phyloP scores from a whole-genome alignment of 441 rosid species.

The Pelargonium citronellum region DNA sequence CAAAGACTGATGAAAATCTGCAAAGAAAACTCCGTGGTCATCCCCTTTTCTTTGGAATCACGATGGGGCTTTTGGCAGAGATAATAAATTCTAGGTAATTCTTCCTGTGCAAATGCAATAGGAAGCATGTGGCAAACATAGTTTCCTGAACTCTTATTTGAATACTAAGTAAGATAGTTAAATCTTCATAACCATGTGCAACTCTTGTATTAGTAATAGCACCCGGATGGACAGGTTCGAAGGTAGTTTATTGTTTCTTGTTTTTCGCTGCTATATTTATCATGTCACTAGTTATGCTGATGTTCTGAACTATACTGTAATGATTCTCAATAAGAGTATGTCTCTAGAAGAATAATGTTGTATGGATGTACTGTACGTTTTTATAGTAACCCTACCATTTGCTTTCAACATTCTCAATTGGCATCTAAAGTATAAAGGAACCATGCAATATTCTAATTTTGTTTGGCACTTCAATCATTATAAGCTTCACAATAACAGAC shows the following conservation, averaged over 20 bases:
- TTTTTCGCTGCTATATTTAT: not conserved
- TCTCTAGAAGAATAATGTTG: not conserved
- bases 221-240: too few species aligned
- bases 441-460: not conserved
- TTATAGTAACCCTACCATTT: too few species aligned
- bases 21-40: constrained; percentile 66
- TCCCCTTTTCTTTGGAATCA: constrained; percentile 86
- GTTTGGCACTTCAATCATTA: not conserved
- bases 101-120: constrained; percentile 18
- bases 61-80: constrained; percentile 96
- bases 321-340: not conserved
- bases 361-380: not conserved
- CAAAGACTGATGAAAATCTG: constrained; percentile 29
- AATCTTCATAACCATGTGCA: not conserved
- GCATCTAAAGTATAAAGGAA: not conserved
- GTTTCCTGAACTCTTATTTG: not conserved
- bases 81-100: constrained; percentile 91
- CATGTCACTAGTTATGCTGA: not conserved
- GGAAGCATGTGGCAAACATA: constrained; percentile 9
- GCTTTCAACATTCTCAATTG: not conserved
- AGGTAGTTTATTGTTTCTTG: not conserved
- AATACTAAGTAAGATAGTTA: not conserved
- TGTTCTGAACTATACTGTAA: not conserved
- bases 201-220: not conserved
- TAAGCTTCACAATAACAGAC: not conserved